Evolutionary conservation across 208 protist species (phyloP).

Genomic region (Trypanosoma melophagium): DNA sequence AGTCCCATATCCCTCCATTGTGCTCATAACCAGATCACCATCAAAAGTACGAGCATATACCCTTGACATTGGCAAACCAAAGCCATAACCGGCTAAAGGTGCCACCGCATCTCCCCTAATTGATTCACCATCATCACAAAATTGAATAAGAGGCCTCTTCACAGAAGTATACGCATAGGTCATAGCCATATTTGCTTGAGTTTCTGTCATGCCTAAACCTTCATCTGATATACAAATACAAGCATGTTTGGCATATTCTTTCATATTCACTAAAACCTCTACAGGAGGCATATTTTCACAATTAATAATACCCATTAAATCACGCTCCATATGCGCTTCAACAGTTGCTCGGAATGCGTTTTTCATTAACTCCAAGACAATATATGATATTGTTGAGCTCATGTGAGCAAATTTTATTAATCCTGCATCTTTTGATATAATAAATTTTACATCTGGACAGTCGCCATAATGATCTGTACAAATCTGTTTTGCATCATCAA

Average conservation of each 20-base stretch:
- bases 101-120: conserved; percentile 18
- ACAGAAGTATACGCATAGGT: conserved; percentile 94
- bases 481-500: conserved; percentile 86
- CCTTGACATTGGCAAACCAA: conserved; percentile 92
- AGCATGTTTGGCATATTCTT: conserved; percentile 68
- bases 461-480: conserved; percentile 90
- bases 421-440: conserved; percentile 60
- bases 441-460: conserved; percentile 86
- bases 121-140: conserved; percentile 28
- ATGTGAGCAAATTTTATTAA: conserved; percentile 88
- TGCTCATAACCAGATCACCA: conserved; percentile 91
- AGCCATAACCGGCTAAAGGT: conserved; percentile 93
- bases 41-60: conserved; percentile 93
- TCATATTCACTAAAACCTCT: conserved; percentile 68
- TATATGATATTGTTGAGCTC: conserved; percentile 93
- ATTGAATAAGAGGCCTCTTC: conserved; percentile 46
- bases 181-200: conserved; percentile 80
- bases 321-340: conserved; percentile 79
- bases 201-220: conserved; percentile 78
- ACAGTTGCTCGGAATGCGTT: conserved; percentile 92
- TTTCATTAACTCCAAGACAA: conserved; percentile 94
- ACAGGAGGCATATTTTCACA: conserved; percentile 84
- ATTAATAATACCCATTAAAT: conserved; percentile 62
- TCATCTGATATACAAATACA: conserved; percentile 88
- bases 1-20: conserved; percentile 93